phyloP scores from a whole-genome alignment of 75 land plant genomes.

The Pseudotsuga menziesii region DNA sequence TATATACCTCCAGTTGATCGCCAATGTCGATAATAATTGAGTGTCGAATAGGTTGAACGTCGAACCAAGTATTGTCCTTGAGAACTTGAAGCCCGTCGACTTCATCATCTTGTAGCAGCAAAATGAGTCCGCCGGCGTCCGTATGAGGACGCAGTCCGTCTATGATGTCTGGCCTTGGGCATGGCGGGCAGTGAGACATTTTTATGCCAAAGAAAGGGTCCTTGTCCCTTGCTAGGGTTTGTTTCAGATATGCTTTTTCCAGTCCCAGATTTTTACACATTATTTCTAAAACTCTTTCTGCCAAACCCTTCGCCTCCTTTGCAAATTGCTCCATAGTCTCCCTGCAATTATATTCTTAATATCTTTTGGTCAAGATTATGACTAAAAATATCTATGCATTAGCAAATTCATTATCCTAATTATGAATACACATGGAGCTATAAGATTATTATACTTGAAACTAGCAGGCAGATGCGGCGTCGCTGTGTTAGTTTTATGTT shows the following conservation, averaged over 20 bases:
- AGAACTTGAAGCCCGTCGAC: slow-evolving; percentile 57
- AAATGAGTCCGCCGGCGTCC: slow-evolving; percentile 66
- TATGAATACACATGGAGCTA: not conserved
- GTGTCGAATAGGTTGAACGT: slow-evolving; percentile 33
- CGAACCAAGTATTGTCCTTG: slow-evolving; percentile 63
- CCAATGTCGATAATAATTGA: slow-evolving; percentile 61
- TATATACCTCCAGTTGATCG: slow-evolving; percentile 52
- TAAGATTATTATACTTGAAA: slow-evolving; percentile 21
- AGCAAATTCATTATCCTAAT: not conserved
- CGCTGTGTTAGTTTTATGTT: slow-evolving; percentile 40
- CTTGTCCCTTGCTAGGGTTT: slow-evolving; percentile 18
- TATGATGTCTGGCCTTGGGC: slow-evolving; percentile 46
- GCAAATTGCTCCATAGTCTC: slow-evolving; percentile 34
- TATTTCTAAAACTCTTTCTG: slow-evolving; percentile 39
- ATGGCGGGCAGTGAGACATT: slow-evolving; percentile 52
- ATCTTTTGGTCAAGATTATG: not conserved
- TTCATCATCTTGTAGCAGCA: slow-evolving; percentile 57
- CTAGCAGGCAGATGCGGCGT: slow-evolving; percentile 12
- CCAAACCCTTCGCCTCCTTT: slow-evolving; percentile 25
- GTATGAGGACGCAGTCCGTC: slow-evolving; percentile 56
- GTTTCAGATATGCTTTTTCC: slow-evolving; percentile 32
- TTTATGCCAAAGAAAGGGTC: slow-evolving; percentile 53
- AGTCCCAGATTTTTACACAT: slow-evolving; percentile 51
- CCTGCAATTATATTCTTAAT: slow-evolving; percentile 7
- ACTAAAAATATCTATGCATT: not conserved